These are phyloP conservation scores for Wickerhamiella nectarea DNA, from an alignment of 805 yeast species.

Conservation along the genomic window DNA sequence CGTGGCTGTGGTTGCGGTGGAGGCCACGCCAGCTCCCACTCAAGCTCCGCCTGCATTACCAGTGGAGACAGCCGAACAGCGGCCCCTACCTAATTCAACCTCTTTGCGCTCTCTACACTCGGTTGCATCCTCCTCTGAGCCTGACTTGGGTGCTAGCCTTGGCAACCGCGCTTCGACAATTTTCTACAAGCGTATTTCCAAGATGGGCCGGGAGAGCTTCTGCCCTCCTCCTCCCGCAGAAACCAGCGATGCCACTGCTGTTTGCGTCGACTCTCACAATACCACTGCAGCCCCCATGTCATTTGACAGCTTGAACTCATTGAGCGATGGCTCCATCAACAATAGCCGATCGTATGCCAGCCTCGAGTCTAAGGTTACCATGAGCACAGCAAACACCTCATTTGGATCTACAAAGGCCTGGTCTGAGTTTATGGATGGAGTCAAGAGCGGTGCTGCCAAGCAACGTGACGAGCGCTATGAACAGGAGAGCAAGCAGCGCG, in stretches of 20 bases:
- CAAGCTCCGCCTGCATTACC: background rate
- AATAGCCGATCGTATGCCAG: constrained; percentile 2
- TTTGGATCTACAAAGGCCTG: constrained; percentile 12
- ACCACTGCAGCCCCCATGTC: constrained; percentile 5
- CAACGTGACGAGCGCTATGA: no score
- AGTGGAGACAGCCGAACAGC: background rate
- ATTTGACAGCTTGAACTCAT: background rate
- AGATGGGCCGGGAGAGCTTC: background rate
- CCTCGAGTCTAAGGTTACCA: constrained; percentile 5
- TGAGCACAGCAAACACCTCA: constrained; percentile 11
- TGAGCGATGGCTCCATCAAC: constrained; percentile 1
- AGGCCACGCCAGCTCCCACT: background rate
- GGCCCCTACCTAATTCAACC: background rate
- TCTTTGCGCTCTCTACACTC: background rate
- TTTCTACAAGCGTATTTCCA: constrained; percentile 1
- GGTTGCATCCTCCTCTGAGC: background rate
- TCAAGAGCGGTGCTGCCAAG: constrained; percentile 9
- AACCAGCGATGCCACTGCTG: constrained; percentile 5
- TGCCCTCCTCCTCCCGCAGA: background rate
- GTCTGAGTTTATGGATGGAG: constrained; percentile 12
- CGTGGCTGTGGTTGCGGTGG: background rate
- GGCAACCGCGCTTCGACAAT: constrained; percentile 7
- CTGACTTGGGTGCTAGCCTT: constrained; percentile 1
- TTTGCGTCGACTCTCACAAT: constrained; percentile 9
- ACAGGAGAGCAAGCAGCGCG: background rate